A percentile compares a stretch with the other conserved stretches of the same genome.
phyloP scores from a whole-genome alignment of 73 alveolate species.

The Urostyla sp. region DNA sequence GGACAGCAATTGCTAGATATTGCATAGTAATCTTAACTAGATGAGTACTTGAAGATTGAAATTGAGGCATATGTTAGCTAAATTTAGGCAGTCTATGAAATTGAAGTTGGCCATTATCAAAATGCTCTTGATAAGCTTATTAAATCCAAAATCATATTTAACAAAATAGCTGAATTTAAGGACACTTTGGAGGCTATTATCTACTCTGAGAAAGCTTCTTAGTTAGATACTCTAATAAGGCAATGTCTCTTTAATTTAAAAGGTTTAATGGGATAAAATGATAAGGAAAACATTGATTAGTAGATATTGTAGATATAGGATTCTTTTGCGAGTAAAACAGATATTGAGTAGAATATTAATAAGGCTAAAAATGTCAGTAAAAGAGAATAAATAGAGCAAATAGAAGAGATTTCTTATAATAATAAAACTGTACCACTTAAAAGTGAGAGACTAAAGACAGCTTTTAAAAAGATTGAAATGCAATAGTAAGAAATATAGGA shows the following conservation, averaged over 20 bases:
- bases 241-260: constrained; percentile 82
- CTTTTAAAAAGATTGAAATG: constrained; percentile 76
- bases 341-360: constrained; percentile 72
- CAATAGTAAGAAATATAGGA: constrained; percentile 71
- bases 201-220: constrained; percentile 83
- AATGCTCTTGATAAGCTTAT: constrained; percentile 80
- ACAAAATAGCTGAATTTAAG: constrained; percentile 78
- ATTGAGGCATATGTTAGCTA: constrained; percentile 83
- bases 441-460: constrained; percentile 78
- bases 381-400: constrained; percentile 73
- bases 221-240: constrained; percentile 82
- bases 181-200: constrained; percentile 87
- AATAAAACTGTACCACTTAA: constrained; percentile 84
- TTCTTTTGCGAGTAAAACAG: constrained; percentile 70
- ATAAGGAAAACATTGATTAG: constrained; percentile 68
- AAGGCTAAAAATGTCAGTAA: constrained; percentile 74
- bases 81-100: constrained; percentile 73
- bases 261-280: constrained; percentile 69
- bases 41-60: constrained; percentile 80
- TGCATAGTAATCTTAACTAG: constrained; percentile 70
- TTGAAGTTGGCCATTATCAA: constrained; percentile 72
- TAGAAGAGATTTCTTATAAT: constrained; percentile 75
- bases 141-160: constrained; percentile 77
- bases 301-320: constrained; percentile 41
- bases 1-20: constrained; percentile 73